Base-by-base conservation (phyloP, 768 basidiomycete genomes). In the Naganishia vishniacii region DNA sequence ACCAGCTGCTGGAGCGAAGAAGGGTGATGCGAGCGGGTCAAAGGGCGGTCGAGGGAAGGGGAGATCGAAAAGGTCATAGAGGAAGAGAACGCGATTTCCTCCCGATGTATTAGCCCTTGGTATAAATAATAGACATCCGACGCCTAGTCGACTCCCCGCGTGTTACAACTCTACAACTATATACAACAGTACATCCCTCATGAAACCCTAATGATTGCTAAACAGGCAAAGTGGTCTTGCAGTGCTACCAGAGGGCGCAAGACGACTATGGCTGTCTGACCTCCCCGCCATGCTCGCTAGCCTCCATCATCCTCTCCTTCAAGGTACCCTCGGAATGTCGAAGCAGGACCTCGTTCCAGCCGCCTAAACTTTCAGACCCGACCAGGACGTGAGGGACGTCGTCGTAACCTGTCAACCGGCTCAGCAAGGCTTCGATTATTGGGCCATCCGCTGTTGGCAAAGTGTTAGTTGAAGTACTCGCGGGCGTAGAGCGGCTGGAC, bases 391-490 rank as follows among this genome's bases (percentile, higher is more conserved):
- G 34, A 1, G 53, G 53, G 26, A 56, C 20, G 20, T 32, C 37
- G n/a, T 56, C 34, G 37, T 20, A 37, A 6, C 53, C 53, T 23
- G 53, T 56, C 20, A 56, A 26, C 3, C 53, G 53, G 5, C 31
- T n/a, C 7, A 56, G 53, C 53, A 56, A 40, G 32, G 53, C 37
- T 18, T 34, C 53, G 37, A 56, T 56, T n/a, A 56, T 40, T 2
- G 34, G 32, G 12, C 34, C 53, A 26, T 56, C 53, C 20, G 25
- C 53, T 56, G n/a, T n/a, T 11, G 29, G 13, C 32, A 4, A 23
- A 40, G n/a, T 3, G 32, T 23, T 13, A 37, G n/a, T n/a, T n/a
- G n/a, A n/a, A n/a, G n/a, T n/a, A n/a, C n/a, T 37, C 34, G 15
- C 7, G 34, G 34, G 34, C 8, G 7, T 15, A 37, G 34, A 15